phyloP scores from a whole-genome alignment of 495 filamentous ascomycete genomes.

The Aspergillus homomorphus region DNA sequence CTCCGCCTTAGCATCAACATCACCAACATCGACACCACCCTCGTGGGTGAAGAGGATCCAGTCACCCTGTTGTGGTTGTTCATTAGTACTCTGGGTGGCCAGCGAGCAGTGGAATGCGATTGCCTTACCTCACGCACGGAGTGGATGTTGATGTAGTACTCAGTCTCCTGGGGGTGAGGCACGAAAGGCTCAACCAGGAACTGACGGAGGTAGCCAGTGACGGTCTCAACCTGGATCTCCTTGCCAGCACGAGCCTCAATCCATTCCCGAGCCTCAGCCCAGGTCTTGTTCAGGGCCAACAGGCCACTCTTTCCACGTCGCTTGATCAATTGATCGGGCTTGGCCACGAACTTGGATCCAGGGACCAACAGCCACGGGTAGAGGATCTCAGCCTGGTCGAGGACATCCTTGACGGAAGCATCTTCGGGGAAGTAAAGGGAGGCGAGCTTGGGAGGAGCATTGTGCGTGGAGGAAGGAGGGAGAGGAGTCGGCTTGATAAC shows the following conservation, averaged over 20 bases:
- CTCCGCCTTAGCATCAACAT: conserved; percentile 98
- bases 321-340: conserved; percentile 99
- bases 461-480: conserved; percentile 80
- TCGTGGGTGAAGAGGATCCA: conserved; percentile 99
- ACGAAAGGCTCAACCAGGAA: conserved; percentile 99
- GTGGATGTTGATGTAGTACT: conserved; percentile 99
- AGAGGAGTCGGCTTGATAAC: conserved; percentile 98
- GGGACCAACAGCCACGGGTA: conserved; percentile 88
- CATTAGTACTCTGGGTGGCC: conserved; percentile 1
- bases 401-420: conserved; percentile 73
- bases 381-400: conserved; percentile 90
- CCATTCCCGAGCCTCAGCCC: conserved; percentile 89
- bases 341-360: conserved; percentile 92
- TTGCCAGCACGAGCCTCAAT: conserved; percentile 89
- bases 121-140: conserved; percentile 80
- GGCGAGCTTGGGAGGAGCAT: conserved; percentile 84
- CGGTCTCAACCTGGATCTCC: conserved; percentile 86
- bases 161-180: conserved; percentile 85
- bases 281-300: conserved; percentile 94
- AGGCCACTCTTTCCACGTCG: conserved; percentile 97
- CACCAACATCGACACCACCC: conserved; percentile 98
- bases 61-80: conserved; percentile 65
- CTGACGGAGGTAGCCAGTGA: conserved; percentile 80
- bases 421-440: conserved; percentile 92
- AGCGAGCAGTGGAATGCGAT: conserved; percentile 3